These are phyloP conservation scores for Ophiostoma sp. DNA, from an alignment of 2,329 filamentous ascomycete genomes.

Conservation along the genomic window DNA sequence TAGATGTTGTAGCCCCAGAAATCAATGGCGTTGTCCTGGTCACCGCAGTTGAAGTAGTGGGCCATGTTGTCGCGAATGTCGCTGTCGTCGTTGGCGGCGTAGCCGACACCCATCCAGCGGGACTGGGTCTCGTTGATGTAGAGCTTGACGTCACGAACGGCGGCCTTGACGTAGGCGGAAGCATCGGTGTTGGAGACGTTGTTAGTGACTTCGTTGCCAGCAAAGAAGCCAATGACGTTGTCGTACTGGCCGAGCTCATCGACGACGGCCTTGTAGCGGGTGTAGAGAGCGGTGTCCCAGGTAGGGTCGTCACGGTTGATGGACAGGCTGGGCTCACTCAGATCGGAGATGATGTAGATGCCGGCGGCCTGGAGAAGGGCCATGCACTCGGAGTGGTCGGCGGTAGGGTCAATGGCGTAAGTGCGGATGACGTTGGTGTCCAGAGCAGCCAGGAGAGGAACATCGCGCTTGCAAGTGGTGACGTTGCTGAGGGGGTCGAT, in stretches of 20 bases:
- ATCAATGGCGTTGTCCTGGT: constrained; percentile 65
- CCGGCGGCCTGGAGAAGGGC: constrained; percentile 70
- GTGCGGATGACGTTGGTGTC: constrained; percentile 91
- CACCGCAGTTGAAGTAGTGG: constrained; percentile 91
- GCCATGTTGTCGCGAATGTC: constrained; percentile 76
- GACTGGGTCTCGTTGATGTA: constrained; percentile 80
- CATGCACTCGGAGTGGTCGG: constrained; percentile 83
- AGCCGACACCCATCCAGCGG: constrained; percentile 81
- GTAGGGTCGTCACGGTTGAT: constrained; percentile 75
- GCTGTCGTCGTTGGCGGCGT: constrained; percentile 90
- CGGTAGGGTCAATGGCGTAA: constrained; percentile 79
- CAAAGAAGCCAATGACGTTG: constrained; percentile 96
- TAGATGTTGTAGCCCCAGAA: constrained; percentile 99
- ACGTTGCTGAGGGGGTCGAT: constrained; percentile 75
- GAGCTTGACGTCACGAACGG: constrained; percentile 89
- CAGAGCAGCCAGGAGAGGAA: constrained; percentile 72
- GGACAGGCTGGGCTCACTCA: constrained; percentile 73
- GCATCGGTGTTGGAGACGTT: constrained; percentile 80
- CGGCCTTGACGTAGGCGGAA: constrained; percentile 94
- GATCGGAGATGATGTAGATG: constrained; percentile 92
- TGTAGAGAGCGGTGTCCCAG: constrained; percentile 75
- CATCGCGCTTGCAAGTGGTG: constrained; percentile 71
- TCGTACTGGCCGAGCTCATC: constrained; percentile 75
- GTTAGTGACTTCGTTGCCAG: constrained; percentile 96
- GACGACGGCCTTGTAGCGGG: constrained; percentile 77